Base-by-base conservation (phyloP, 495 filamentous ascomycete species). In the Trichoderma erinaceum region DNA sequence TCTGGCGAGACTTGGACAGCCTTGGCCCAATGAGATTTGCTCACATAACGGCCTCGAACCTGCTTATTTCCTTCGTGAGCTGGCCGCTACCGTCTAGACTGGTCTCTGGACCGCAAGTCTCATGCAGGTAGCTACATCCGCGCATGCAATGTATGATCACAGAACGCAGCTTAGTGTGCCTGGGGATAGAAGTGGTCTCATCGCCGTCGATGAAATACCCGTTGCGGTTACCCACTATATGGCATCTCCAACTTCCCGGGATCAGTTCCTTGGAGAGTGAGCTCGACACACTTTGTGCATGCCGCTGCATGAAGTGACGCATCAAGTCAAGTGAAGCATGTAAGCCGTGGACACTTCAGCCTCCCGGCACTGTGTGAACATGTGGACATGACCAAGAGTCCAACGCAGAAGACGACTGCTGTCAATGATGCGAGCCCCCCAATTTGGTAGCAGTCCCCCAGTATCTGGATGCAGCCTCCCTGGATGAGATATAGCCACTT, bases 381-480 rank as follows among this genome's bases (percentile, higher is more conserved):
- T 61, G 56, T 61, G 56, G 12, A 16, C 13, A 21, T 61, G 25
- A 4, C 56, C 1, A 16, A 32, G 23, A 25, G 56, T 61, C 56
- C 56, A 21, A 61, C 27, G 27, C 56, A 32, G 56, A 27, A 61
- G 27, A 61, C 27, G 12, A 61, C 27, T 61, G 56, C 56, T 61
- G 56, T 61, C 56, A 61, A 61, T 29, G 56, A n/a, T 61, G 56
- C 27, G 27, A 27, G 27, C 32, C 56, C 27, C 27, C 56, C 27
- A 16, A 25, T 15, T 61, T 61, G 25, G 27, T 29, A 18, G 27
- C 56, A 29, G 25, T n/a, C 50, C 50, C n/a, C 56, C 56, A 25
- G 56, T 21, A 61, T 61, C 56, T 61, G 56, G n/a, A 61, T 61
- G 56, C 56, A 61, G 56, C 50, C 56, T 61, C 56, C 25, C 27